A percentile compares a stretch with the other conserved stretches of the same genome.
Evolutionary conservation across 495 filamentous ascomycete species (phyloP).

Genomic region (Alectoria sarmentosa): DNA sequence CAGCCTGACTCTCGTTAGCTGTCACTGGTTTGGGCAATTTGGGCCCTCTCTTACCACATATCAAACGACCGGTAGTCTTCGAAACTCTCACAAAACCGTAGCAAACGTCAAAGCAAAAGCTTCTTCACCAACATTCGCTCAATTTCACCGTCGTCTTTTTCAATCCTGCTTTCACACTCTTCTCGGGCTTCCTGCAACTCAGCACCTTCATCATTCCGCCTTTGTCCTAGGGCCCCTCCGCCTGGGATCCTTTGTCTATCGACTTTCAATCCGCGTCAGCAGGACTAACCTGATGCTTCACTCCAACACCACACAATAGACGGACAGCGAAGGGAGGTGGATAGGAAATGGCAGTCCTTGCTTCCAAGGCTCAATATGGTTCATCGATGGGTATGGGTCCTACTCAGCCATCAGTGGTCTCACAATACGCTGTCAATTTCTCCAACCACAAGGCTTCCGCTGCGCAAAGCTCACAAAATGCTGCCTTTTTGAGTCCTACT

Average conservation of each 20-base stretch:
- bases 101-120: background rate
- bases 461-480: slow-evolving; percentile 49
- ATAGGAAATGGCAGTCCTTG: slow-evolving; percentile 68
- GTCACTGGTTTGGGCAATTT: background rate
- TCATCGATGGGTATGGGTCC: slow-evolving; percentile 53
- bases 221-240: slow-evolving; percentile 12
- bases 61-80: background rate
- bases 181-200: background rate
- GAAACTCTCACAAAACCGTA: slow-evolving; percentile 1
- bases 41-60: background rate
- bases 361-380: slow-evolving; percentile 73
- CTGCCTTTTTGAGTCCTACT: slow-evolving; percentile 76
- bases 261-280: slow-evolving; percentile 6
- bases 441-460: slow-evolving; percentile 49
- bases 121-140: slow-evolving; percentile 3
- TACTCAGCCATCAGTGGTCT: slow-evolving; percentile 43
- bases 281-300: slow-evolving; percentile 5
- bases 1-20: background rate
- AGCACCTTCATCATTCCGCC: slow-evolving; percentile 10
- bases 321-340: background rate
- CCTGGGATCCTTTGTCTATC: slow-evolving; percentile 15
- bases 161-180: background rate
- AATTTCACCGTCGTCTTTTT: background rate
- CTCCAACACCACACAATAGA: slow-evolving; percentile 4
- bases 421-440: slow-evolving; percentile 41